A percentile compares a stretch with the other conserved stretches of the same genome.
These are phyloP conservation scores for Pestalotiopsis sp. DNA, from an alignment of 2,329 filamentous ascomycete species.

Conservation along the genomic window DNA sequence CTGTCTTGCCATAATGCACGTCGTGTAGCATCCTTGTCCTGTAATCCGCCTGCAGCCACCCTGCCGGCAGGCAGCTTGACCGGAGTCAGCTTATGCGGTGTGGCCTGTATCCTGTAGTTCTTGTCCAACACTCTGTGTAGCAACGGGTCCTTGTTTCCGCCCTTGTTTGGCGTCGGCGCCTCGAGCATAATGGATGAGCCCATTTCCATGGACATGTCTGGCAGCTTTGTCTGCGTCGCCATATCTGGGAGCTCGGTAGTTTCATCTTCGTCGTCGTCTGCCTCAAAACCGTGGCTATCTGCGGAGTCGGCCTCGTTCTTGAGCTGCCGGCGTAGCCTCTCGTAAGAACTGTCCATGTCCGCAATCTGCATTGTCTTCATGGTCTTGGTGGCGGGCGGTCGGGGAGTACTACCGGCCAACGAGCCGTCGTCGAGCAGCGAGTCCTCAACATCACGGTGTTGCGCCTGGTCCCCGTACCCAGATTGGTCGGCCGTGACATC, in stretches of 20 bases:
- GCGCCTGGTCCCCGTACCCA: constrained; percentile 36
- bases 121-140: constrained; percentile 94
- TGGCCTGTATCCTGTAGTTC: constrained; percentile 91
- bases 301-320: constrained; percentile 39
- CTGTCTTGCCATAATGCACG: constrained; percentile 54
- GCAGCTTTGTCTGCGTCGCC: constrained; percentile 55
- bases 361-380: constrained; percentile 51
- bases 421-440: constrained; percentile 68
- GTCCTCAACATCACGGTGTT: constrained; percentile 51
- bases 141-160: constrained; percentile 69
- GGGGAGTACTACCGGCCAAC: constrained; percentile 70
- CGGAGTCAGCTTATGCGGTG: constrained; percentile 66
- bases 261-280: constrained; percentile 35
- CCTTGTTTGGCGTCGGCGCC: constrained; percentile 30
- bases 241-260: constrained; percentile 45
- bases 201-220: constrained; percentile 67
- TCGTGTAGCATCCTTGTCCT: constrained; percentile 35
- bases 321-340: constrained; percentile 70
- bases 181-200: constrained; percentile 57
- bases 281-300: constrained; percentile 18
- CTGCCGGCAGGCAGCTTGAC: constrained; percentile 24
- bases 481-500: constrained; percentile 37
- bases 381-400: constrained; percentile 55
- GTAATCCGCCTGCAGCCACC: constrained; percentile 26
- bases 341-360: constrained; percentile 76